Conservation (phyloP, 2,329 filamentous ascomycete species). For the Cordyceps javanica region DNA sequence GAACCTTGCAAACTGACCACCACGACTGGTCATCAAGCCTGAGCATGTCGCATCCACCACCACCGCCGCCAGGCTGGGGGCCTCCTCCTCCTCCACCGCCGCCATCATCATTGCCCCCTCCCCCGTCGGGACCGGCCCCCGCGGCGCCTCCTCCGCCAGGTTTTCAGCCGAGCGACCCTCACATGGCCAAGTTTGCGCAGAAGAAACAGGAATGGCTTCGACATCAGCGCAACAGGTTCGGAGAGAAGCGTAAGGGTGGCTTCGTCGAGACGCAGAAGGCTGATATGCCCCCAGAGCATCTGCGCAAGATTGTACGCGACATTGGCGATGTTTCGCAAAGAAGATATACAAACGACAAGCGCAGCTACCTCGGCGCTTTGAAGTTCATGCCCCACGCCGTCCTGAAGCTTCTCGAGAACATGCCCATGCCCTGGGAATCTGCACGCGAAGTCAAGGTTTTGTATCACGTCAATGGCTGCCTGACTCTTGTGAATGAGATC, state of each 20-base stretch:
- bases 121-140: slow-evolving; percentile 47
- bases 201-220: slow-evolving; percentile 99
- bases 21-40: slow-evolving; percentile 20
- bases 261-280: slow-evolving; percentile 98
- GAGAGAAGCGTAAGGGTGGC: slow-evolving; percentile 92
- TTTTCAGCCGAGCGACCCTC: slow-evolving; percentile 71
- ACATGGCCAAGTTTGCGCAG: slow-evolving; percentile 89
- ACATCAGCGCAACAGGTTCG: slow-evolving; percentile 83
- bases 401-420: slow-evolving; percentile 94
- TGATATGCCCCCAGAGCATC: slow-evolving; percentile 96
- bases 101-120: slow-evolving; percentile 50
- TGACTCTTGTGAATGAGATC: slow-evolving; percentile 94
- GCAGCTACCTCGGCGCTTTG: slow-evolving; percentile 91
- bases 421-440: slow-evolving; percentile 99
- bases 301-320: slow-evolving; percentile 96
- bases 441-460: slow-evolving; percentile 94
- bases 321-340: slow-evolving; percentile 99
- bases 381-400: slow-evolving; percentile 99
- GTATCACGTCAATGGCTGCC: slow-evolving; percentile 95
- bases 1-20: not conserved
- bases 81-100: slow-evolving; percentile 53
- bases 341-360: slow-evolving; percentile 98
- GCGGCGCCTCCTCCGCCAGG: slow-evolving; percentile 80
- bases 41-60: slow-evolving; percentile 47
- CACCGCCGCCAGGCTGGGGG: slow-evolving; percentile 54